Percentiles rank a stretch among this genome's conserved stretches.
These are phyloP conservation scores for Saccharomyces pastorianus DNA, from an alignment of 1,139 yeast species.

Conservation along the genomic window DNA sequence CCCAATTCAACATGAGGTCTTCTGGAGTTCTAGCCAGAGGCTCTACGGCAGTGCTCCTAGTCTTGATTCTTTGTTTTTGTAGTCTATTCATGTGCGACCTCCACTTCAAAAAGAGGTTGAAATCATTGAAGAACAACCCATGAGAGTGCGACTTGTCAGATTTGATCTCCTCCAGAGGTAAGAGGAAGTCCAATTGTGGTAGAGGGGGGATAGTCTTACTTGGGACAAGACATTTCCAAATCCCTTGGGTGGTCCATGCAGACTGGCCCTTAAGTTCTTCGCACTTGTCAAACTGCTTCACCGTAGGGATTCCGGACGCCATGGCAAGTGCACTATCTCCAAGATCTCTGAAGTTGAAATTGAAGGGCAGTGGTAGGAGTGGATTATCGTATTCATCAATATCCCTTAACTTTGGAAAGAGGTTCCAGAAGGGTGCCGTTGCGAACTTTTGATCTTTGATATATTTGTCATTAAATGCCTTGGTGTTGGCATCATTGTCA, in stretches of 20 bases:
- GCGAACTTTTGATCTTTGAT: background rate
- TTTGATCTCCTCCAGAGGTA: constrained; percentile 47
- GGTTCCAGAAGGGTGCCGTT: background rate
- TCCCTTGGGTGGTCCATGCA: constrained; percentile 72
- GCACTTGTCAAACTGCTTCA: constrained; percentile 55
- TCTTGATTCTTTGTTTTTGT: constrained; percentile 31
- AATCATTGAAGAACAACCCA: constrained; percentile 51
- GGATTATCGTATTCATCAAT: background rate
- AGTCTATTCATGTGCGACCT: constrained; percentile 38
- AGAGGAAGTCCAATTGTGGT: constrained; percentile 23
- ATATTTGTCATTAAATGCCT: background rate
- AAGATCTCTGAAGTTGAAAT: background rate
- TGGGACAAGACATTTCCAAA: constrained; percentile 86
- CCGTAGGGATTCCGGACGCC: constrained; percentile 58
- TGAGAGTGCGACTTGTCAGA: constrained; percentile 33
- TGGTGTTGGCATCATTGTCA: constrained; percentile 2
- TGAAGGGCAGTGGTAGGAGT: background rate
- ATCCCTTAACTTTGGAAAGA: background rate
- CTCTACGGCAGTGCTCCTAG: constrained; percentile 24
- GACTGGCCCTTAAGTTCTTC: constrained; percentile 55
- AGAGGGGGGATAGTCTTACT: constrained; percentile 15
- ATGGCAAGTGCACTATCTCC: background rate
- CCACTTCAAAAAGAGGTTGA: constrained; percentile 63
- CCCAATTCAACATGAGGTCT: constrained; percentile 19
- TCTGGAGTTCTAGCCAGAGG: constrained; percentile 30